Base-by-base conservation (phyloP, 2,329 filamentous ascomycete genomes). In the Colletotrichum nymphaeae region DNA sequence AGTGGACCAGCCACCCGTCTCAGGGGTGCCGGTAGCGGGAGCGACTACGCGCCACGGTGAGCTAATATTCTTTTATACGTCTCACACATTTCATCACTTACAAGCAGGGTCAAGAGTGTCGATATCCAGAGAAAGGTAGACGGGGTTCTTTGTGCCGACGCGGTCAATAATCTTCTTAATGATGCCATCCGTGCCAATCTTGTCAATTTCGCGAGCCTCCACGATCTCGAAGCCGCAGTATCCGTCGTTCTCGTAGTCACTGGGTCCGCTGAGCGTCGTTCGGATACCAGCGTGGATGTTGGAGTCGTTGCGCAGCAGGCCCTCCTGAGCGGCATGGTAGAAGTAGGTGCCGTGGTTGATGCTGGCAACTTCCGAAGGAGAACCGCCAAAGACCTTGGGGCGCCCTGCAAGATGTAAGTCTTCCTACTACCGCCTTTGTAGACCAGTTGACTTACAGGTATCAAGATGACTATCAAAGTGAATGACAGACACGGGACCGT, bases 331-430 rank as follows among this genome's bases (percentile, higher is more conserved):
- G 0, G 94, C 94, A 80, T 96, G 93, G 84, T 93, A 97, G 84
- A 97, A 97, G 85, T 97, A 97, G 1, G 94, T 97, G 55, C 94
- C 94, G 84, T 97, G 94, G 84, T 97, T 97, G 84, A 97, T 92
- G 75, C 88, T 88, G 24, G 94, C 94, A 52, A 92, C 90, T 74
- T 95, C 89, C 32, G 90, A 93, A 0, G 94, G 94, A 0, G 93
- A 92, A 35, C 94, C 94, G 66, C 95, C 94, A 77, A 97, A 97
- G 30, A 97, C 94, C 81, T 96, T 96, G 56, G 94, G 95, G 72
- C 90, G 91, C 94, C 94, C 94, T 78, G 88, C 88, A 75, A 88
- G 8, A n/a, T 26, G 37, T 24, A 8, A 74, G 88, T 19, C 16
- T 11, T 12, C 14, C 9, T 22, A 53, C 4, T 4, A 6, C 24